phyloP scores from a whole-genome alignment of 1,284 basidiomycete genomes.

The Trichosporon sp. region DNA sequence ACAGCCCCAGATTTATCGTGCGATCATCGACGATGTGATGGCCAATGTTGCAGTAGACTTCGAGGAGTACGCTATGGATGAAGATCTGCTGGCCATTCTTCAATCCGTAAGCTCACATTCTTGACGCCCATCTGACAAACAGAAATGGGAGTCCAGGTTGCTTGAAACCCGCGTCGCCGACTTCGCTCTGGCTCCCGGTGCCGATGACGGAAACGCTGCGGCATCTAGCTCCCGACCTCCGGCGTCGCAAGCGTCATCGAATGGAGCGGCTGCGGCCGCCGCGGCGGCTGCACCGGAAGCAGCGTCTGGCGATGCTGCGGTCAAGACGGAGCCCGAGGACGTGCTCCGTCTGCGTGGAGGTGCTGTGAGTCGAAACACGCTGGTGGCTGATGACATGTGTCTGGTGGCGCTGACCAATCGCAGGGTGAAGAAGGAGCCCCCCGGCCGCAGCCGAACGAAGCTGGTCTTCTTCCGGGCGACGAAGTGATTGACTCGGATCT shows the following conservation, averaged over 20 bases:
- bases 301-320: conserved; percentile 34
- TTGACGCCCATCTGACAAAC: conserved; percentile 33
- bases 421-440: conserved; percentile 19
- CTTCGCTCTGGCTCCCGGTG: conserved; percentile 61
- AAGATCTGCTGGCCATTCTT: conserved; percentile 84
- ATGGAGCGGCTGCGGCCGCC: conserved; percentile 9
- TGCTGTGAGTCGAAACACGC: conserved; percentile 30
- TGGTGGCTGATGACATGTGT: conserved; percentile 1
- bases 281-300: conserved; percentile 3
- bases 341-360: conserved; percentile 48
- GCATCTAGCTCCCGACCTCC: conserved; percentile 23
- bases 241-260: conserved; percentile 16
- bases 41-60: conserved; percentile 86
- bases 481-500: conserved; percentile 96
- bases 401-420: conserved; percentile 20
- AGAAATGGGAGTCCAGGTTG: conserved; percentile 96
- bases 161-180: conserved; percentile 90
- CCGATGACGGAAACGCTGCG: conserved; percentile 28
- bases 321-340: conserved; percentile 53
- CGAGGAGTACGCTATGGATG: conserved; percentile 92
- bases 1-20: conserved; percentile 85
- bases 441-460: conserved; percentile 55
- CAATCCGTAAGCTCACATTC: conserved; percentile 68
- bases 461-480: conserved; percentile 58
- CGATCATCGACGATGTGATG: conserved; percentile 97